Conservation (phyloP, 176 grass and related monocot genomes). For the Microstegium vimineum region DNA sequence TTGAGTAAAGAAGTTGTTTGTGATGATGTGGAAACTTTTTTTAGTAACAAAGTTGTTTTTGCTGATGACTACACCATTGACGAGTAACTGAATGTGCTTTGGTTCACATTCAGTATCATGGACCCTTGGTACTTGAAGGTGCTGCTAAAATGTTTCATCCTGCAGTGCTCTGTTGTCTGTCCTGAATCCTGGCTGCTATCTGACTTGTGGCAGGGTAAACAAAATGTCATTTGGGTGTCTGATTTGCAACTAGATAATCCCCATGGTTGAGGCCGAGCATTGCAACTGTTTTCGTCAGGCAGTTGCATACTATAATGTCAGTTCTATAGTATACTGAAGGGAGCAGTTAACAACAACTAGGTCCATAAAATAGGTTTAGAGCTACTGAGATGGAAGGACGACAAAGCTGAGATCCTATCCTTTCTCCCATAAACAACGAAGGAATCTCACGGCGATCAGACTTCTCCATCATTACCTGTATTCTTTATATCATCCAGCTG, state of each 20-base stretch:
- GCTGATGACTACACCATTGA: background rate
- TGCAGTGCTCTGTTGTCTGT: background rate
- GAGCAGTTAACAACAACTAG: constrained; percentile 29
- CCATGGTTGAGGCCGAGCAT: background rate
- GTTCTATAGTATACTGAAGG: background rate
- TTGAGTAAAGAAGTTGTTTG: background rate
- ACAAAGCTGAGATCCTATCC: constrained; percentile 38
- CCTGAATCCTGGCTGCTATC: background rate
- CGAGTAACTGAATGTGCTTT: background rate
- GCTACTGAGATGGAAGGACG: constrained; percentile 12
- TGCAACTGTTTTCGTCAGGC: constrained; percentile 6
- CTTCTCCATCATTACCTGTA: background rate
- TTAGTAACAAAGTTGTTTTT: background rate
- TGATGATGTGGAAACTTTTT: background rate
- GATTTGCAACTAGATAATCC: background rate
- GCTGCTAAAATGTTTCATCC: background rate
- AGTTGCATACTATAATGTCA: background rate
- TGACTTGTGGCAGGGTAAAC: background rate
- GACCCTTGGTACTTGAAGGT: background rate
- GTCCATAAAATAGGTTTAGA: constrained; percentile 35
- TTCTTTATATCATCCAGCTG: constrained; percentile 34
- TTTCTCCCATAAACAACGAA: constrained; percentile 27
- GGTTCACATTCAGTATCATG: background rate
- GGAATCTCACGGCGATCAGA: constrained; percentile 26
- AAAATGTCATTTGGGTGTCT: background rate